Percentiles rank a stretch among this genome's conserved stretches.
phyloP scores from a whole-genome alignment of 306 rosid genomes.

The Cicer yamashitae region DNA sequence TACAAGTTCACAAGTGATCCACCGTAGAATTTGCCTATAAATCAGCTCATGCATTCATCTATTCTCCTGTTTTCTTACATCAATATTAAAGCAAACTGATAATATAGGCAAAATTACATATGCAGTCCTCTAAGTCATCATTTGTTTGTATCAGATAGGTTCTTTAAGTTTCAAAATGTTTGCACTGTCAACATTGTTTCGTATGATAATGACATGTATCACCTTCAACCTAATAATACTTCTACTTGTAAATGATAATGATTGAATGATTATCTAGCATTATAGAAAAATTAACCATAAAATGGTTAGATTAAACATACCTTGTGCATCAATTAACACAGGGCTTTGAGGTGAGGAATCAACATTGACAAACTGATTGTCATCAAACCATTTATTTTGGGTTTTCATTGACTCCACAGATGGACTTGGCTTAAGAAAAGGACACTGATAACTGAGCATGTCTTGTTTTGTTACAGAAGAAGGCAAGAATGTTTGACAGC shows the following conservation, averaged over 20 bases:
- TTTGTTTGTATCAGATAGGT: no score
- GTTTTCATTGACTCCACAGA: conserved; percentile 54
- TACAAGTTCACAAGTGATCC: no score
- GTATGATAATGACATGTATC: no score
- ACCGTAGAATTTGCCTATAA: neutral
- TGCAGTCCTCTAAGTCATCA: no score
- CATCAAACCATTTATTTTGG: conserved; percentile 49
- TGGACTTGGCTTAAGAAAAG: conserved; percentile 49
- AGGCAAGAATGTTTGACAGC: conserved; percentile 56
- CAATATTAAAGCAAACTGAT: conserved; percentile 2
- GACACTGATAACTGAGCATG: conserved; percentile 57
- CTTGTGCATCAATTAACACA: conserved; percentile 52
- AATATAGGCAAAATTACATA: neutral
- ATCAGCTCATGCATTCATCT: conserved; percentile 22
- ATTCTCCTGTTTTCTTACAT: conserved; percentile 7
- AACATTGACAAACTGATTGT: conserved; percentile 50
- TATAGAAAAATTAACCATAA: conserved; percentile 11
- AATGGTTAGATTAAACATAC: conserved; percentile 54
- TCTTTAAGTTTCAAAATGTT: no score
- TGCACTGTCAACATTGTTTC: no score
- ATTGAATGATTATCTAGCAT: conserved; percentile 3
- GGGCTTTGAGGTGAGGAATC: conserved; percentile 56
- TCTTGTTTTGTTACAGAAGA: conserved; percentile 53
- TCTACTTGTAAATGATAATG: neutral
- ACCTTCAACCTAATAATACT: no score